Base-by-base conservation (phyloP, 2,329 filamentous ascomycete species). In the Fusarium decemcellulare region DNA sequence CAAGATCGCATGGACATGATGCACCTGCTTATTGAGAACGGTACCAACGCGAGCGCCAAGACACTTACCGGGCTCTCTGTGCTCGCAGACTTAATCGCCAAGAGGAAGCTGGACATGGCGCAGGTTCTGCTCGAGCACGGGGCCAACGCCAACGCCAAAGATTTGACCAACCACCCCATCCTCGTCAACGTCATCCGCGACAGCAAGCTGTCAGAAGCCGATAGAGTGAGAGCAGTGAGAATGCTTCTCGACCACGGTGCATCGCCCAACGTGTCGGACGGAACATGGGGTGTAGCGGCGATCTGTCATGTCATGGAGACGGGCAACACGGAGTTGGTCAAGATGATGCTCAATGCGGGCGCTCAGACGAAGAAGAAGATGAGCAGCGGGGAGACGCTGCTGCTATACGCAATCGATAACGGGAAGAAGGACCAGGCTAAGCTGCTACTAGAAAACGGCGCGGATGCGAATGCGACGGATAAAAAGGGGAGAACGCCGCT, bases 161-260 rank as follows among this genome's bases (percentile, higher is more conserved):
- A 81, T 57, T 69, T 76, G 8, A 68, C 73, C 8, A 77, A 76
- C 6, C 76, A 78, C 37, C 74, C 77, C 1, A 67, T 76, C 42
- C 71, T 82, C 18, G 62, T 82, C n/a, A 56, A 71, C 11, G 73
- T 74, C 23, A 53, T 81, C 15, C 72, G 67, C 16, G 75, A 79
- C 54, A 67, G 34, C 37, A 75, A 75, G 10, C 40, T 78, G 1
- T 16, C 65, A 0, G 48, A 74, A 3, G 67, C 67, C 1, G 76
- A 77, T 1, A 79, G 76, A 61, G 18, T 73, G 1, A 68, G 75
- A 5, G 54, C 73, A 0, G 76, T 79, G 1, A 72, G 70, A 11
- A 57, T 76, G 44, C 76, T 82, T 18, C 77, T 82, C 5, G 71
- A 73, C 14, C 72, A 76, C 54, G 79, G 80, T 2, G 80, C 80